A percentile compares a stretch with the other conserved stretches of the same genome.
Conservation (phyloP, 2,329 filamentous ascomycete species). For the Colletotrichum falcatum region DNA sequence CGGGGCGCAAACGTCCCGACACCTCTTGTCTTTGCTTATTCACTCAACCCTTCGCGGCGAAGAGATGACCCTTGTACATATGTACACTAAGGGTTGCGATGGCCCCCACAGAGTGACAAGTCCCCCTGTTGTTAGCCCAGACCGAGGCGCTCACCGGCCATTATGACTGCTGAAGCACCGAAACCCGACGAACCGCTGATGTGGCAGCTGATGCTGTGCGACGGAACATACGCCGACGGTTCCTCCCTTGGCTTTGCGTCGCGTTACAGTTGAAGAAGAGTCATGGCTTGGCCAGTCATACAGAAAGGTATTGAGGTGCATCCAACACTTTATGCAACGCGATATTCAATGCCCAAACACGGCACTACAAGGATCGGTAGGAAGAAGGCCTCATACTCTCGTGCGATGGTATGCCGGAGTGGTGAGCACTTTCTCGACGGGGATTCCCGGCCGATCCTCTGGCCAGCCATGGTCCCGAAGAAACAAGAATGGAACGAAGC, state of each 20-base stretch:
- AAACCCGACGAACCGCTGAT: constrained; percentile 30
- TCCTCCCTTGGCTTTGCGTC: not conserved
- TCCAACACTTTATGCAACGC: not conserved
- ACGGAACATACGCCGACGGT: constrained; percentile 15
- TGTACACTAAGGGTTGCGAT: constrained; percentile 22
- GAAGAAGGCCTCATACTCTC: constrained; percentile 24
- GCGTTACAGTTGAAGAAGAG: not conserved
- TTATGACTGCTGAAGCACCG: constrained; percentile 12
- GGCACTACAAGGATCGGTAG: constrained; percentile 1
- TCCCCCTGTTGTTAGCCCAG: constrained; percentile 10
- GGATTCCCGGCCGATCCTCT: constrained; percentile 12
- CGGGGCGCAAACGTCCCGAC: not conserved
- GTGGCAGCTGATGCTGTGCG: constrained; percentile 31
- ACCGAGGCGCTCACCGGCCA: constrained; percentile 34
- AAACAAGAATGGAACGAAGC: constrained; percentile 2
- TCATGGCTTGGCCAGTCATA: constrained; percentile 22
- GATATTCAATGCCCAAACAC: constrained; percentile 7
- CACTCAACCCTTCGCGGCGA: constrained; percentile 4
- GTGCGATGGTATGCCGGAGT: constrained; percentile 27
- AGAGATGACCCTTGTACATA: constrained; percentile 7
- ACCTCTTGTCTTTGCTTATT: constrained; percentile 2
- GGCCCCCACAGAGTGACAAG: constrained; percentile 26
- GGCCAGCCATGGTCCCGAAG: not conserved
- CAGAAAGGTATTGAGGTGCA: constrained; percentile 2
- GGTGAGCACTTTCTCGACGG: constrained; percentile 27